Conservation (phyloP, 257 asterid genomes). For the Fraxinus americana region DNA sequence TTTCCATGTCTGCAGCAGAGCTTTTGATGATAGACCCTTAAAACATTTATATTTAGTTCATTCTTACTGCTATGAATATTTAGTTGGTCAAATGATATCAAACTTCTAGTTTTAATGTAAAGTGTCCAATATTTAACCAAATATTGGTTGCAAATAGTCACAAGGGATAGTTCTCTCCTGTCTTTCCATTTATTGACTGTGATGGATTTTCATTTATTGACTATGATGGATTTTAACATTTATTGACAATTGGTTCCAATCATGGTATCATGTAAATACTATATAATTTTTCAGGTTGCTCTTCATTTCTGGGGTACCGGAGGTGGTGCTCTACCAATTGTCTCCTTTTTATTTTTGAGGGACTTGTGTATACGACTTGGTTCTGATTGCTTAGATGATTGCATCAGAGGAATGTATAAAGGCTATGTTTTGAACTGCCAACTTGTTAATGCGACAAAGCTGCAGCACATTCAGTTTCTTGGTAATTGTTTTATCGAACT, state of each 20-base stretch:
- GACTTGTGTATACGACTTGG: slow-evolving; percentile 78
- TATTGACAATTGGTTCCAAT: background rate
- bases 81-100: slow-evolving; percentile 18
- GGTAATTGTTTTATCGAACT: slow-evolving; percentile 82
- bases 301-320: slow-evolving; percentile 99
- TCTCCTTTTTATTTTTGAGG: slow-evolving; percentile 80
- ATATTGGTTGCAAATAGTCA: background rate
- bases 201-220: background rate
- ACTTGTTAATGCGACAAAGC: slow-evolving; percentile 68
- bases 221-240: background rate
- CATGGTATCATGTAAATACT: slow-evolving; percentile 12
- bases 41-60: background rate
- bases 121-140: slow-evolving; percentile 8
- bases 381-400: slow-evolving; percentile 80
- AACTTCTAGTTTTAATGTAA: slow-evolving; percentile 3
- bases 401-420: slow-evolving; percentile 92
- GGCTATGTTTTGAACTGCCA: slow-evolving; percentile 86
- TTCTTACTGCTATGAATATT: background rate
- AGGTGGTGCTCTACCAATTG: slow-evolving; percentile 88
- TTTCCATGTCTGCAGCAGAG: background rate
- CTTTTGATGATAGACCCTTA: slow-evolving; percentile 4
- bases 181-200: background rate
- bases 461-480: slow-evolving; percentile 90
- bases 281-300: slow-evolving; percentile 58
- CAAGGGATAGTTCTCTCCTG: background rate